Evolutionary conservation across 2,329 filamentous ascomycete species (phyloP).

Genomic region (Trichoderma polysporum): DNA sequence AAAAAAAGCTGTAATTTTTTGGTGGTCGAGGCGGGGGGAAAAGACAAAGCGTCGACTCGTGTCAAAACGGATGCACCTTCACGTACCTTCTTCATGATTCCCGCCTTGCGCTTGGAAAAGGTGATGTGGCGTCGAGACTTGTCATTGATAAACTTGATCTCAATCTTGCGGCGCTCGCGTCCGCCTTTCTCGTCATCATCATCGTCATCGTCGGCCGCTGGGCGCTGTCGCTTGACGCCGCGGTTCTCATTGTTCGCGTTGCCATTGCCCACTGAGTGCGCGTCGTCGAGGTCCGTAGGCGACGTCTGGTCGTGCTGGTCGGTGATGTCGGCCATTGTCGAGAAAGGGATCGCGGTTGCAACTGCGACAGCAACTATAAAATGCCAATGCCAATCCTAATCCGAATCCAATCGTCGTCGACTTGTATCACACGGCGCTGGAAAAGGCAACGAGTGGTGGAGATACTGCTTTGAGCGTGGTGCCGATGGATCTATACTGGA

Average conservation of each 20-base stretch:
- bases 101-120: conserved; percentile 99
- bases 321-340: conserved; percentile 72
- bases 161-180: conserved; percentile 98
- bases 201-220: conserved; percentile 87
- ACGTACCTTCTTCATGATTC: conserved; percentile 99
- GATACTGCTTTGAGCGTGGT: conserved; percentile 65
- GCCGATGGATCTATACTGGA: conserved; percentile 66
- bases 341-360: conserved; percentile 6
- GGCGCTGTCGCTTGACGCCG: conserved; percentile 85
- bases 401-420: conserved; percentile 24
- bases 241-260: conserved; percentile 67
- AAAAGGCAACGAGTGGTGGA: conserved; percentile 59
- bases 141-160: conserved; percentile 99
- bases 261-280: conserved; percentile 72
- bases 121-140: conserved; percentile 99
- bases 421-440: conserved; percentile 31
- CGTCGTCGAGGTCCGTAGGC: conserved; percentile 70
- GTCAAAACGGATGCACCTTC: not conserved
- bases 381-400: conserved; percentile 23
- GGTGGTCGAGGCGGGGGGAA: not conserved
- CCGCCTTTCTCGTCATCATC: conserved; percentile 97
- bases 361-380: conserved; percentile 21
- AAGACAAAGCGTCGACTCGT: not conserved
- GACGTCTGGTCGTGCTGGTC: conserved; percentile 76
- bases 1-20: not conserved